Evolutionary conservation across 1,284 basidiomycete species (phyloP), one percentile per base, ranked within the genome.

Genomic region (Apiotrichum siamense): DNA sequence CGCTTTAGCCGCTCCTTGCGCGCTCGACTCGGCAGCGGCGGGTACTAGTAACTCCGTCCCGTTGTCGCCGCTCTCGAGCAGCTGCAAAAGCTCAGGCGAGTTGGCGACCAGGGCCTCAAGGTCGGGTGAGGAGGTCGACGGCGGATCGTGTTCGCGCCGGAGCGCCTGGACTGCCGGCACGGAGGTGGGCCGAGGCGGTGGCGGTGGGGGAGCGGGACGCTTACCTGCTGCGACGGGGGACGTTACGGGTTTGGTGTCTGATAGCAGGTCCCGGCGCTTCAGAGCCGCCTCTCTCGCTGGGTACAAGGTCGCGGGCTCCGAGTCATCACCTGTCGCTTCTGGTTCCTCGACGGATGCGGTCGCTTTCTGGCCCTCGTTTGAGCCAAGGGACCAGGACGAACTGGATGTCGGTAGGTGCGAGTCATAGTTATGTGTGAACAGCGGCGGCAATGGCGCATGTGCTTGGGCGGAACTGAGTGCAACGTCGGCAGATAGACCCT

Each of bases 61-160:
- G 29, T n/a, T 31, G 24, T 39, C 42, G 5, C 55, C 53, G 3
- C 44, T 40, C 33, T 68, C 66, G 4, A 70, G 55, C 10, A 69
- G 46, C 39, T 55, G 47, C n/a, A 69, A 50, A 1, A 70, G 58
- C 18, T 66, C 66, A 0, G 35, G 27, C 2, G 42, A 37, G 3
- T 43, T n/a, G 2, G 18, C 47, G 4, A 41, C 20, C 2, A 47
- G 45, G 5, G 32, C 24, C 10, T 11, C 44, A 36, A 45, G 25
- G 33, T 45, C 44, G 4, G 44, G 44, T 1, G 44, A 36, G 7
- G 32, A 35, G 6, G 43, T 21, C 12, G 43, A 35, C 31, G 43
- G 31, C 23, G 42, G 40, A 39, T 10, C 5, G 11, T n/a, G 29
- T 31, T 21, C 15, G n/a, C 23, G 11, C n/a, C 5, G 4, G n/a